Evolutionary conservation across 345 rosid species (phyloP).

Genomic region (Garcia nutans): DNA sequence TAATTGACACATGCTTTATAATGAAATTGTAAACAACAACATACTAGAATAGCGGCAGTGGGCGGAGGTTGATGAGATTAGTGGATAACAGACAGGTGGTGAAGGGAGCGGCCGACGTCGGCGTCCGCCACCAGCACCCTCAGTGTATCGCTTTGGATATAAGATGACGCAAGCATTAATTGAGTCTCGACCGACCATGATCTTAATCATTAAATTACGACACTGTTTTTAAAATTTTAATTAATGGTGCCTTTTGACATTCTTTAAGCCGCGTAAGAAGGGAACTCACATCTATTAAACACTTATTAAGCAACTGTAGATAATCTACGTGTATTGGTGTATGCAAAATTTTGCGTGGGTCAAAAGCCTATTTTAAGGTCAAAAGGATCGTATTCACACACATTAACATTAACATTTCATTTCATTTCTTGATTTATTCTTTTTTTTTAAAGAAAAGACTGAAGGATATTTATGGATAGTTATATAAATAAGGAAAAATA

Average conservation of each 20-base stretch:
- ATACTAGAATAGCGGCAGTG: neutral
- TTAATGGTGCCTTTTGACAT: constrained; percentile 21
- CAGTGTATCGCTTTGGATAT: no score
- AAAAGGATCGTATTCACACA: neutral
- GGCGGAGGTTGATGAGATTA: neutral
- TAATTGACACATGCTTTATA: neutral
- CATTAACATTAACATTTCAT: no score
- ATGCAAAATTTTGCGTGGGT: neutral
- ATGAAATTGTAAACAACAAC: no score
- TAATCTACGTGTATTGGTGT: neutral
- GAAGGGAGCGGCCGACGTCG: constrained; percentile 1
- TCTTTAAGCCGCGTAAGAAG: constrained; percentile 44
- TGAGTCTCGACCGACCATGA: constrained; percentile 34
- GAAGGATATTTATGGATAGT: no score
- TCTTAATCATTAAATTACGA: neutral
- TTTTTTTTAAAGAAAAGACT: no score
- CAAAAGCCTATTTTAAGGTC: constrained; percentile 4
- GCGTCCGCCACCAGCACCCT: neutral
- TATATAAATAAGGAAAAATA: no score
- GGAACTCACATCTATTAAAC: neutral
- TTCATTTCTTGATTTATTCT: no score
- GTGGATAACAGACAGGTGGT: no score
- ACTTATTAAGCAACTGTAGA: neutral
- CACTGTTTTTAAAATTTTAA: constrained; percentile 1
- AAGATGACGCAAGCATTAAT: constrained; percentile 9